Evolutionary conservation across 805 yeast genomes (phyloP), one percentile per base, ranked within the genome.

Genomic region (Candida nemodendra): DNA sequence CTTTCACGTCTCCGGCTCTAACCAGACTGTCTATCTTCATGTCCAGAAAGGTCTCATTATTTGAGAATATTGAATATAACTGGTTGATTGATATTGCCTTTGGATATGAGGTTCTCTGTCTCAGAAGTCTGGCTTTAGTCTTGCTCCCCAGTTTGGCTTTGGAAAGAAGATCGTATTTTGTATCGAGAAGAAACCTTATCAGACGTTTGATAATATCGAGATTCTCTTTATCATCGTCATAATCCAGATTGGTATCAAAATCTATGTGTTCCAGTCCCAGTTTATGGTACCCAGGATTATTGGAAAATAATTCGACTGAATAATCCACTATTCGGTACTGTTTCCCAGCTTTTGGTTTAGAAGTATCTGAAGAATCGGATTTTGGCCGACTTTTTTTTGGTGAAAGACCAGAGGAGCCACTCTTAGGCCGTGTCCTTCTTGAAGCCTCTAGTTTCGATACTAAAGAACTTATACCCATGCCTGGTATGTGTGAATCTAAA

Each of bases 31-130:
- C 73, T 1, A 76, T 52, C 31, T 59, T 60, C 26, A 63, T 62
- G 47, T 78, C 84, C 2, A 77, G 76, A 51, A 63, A 67, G 0
- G 82, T 74, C 44, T 78, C 76, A 28, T 65, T 59, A 17, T 62
- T 54, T 11, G 65, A 65, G 36, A 66, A 71, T 9, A 77, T 47
- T 1, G 81, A 60, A 47, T 78, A 78, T 4, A 78, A 46, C 42
- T 77, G 82, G 22, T 66, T 66, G 9, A 66, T 42, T 1, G 76
- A 62, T 7, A 74, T 57, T 25, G 73, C 44, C 8, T 68, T 56
- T 0, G 79, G 76, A 33, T 52, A 56, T 3, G 45, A 36, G 9
- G 34, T 17, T 25, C 60, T 42, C 15, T 42, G 46, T 19, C 42
- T 32, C 5, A 29, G 29, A 9, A 54, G 45, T 23, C 44, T 50